Evolutionary conservation across 2,329 filamentous ascomycete species (phyloP).

Genomic region (Pyrenophora tritici-repentis): DNA sequence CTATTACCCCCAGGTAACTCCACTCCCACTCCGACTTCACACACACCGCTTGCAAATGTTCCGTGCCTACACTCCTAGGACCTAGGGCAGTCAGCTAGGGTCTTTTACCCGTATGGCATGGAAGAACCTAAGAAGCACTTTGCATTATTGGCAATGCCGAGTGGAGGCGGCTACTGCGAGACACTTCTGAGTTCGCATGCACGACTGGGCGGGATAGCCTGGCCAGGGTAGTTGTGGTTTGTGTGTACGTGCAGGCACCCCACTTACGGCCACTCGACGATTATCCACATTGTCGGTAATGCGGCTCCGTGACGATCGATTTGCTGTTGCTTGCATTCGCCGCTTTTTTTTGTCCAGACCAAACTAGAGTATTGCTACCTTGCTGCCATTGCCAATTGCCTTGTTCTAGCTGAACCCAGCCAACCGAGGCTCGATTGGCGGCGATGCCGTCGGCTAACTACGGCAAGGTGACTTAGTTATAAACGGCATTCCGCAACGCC

Average conservation of each 20-base stretch:
- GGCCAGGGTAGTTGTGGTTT: too few species aligned
- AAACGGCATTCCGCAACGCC: not conserved
- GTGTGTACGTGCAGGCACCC: too few species aligned
- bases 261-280: not conserved
- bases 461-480: not conserved
- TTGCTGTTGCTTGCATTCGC: not conserved
- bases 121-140: too few species aligned
- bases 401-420: too few species aligned
- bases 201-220: too few species aligned
- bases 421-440: not conserved
- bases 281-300: not conserved
- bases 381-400: too few species aligned
- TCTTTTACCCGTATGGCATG: too few species aligned
- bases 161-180: not conserved
- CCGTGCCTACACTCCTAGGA: too few species aligned
- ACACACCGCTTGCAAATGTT: too few species aligned
- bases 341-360: not conserved
- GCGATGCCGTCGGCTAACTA: not conserved
- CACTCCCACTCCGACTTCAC: not conserved
- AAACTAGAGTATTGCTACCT: too few species aligned
- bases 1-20: constrained; percentile 1
- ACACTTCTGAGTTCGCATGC: not conserved
- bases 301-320: not conserved
- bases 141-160: not conserved
- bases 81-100: too few species aligned